A percentile compares a stretch with the other conserved stretches of the same genome.
These are phyloP conservation scores for Beauveria rudraprayagi DNA, from an alignment of 2,329 filamentous ascomycete genomes.

Conservation along the genomic window DNA sequence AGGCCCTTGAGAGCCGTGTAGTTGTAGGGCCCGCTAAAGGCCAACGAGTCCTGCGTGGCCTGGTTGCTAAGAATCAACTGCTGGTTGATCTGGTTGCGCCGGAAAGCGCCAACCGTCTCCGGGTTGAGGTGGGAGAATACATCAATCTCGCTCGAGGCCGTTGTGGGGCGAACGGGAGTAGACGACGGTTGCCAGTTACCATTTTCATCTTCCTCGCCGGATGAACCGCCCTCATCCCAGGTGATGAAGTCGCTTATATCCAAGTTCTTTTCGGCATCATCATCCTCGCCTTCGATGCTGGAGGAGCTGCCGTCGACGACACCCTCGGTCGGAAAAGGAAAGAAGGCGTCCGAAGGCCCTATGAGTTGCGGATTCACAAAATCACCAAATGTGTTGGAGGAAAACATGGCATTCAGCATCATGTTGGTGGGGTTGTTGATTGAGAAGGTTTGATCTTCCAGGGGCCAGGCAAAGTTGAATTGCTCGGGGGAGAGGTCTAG, in stretches of 20 bases:
- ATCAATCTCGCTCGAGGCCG: constrained; percentile 39
- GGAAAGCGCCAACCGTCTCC: constrained; percentile 70
- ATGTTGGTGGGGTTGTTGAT: constrained; percentile 62
- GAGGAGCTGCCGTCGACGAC: constrained; percentile 42
- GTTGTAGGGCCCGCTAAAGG: constrained; percentile 53
- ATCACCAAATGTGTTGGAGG: constrained; percentile 46
- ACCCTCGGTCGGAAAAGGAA: constrained; percentile 56
- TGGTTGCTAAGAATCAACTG: constrained; percentile 53
- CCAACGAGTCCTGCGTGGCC: constrained; percentile 53
- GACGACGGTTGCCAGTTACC: constrained; percentile 42
- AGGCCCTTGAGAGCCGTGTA: constrained; percentile 54
- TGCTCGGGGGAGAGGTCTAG: constrained; percentile 48
- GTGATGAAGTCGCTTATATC: constrained; percentile 67
- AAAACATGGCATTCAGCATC: constrained; percentile 69
- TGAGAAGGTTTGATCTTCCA: constrained; percentile 38
- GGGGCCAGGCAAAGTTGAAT: constrained; percentile 42
- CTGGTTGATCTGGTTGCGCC: constrained; percentile 56
- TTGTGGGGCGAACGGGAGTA: constrained; percentile 43
- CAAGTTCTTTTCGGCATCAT: constrained; percentile 56
- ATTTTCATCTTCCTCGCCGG: constrained; percentile 51
- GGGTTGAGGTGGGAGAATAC: constrained; percentile 52
- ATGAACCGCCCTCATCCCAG: constrained; percentile 51
- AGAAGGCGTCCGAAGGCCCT: constrained; percentile 69
- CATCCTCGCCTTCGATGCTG: constrained; percentile 42
- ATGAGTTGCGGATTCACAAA: constrained; percentile 57